Evolutionary conservation across 208 protist genomes (phyloP), one percentile per base, ranked within the genome.

Genomic region (Acanthamoeba castellanii): DNA sequence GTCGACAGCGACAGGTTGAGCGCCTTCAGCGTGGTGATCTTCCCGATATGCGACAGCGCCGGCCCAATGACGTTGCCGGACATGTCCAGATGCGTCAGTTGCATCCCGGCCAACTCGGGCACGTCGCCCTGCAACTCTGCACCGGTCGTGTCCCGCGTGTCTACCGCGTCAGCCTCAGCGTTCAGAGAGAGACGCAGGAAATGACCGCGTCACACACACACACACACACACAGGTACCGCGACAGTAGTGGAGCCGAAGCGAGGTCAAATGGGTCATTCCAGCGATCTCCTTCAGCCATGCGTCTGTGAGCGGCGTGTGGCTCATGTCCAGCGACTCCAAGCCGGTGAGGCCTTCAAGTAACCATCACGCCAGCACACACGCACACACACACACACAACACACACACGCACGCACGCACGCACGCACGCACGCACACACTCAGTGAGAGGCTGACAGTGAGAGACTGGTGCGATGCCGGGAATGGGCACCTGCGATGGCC

Each of bases 261-360:
- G 76, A 85, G 14, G 45, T 27, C 20, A 50, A 34, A 2, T 57
- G 14, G 16, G 76, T 20, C 76, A 34, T 57, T 0, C 30, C 11
- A 14, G 42, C 45, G 45, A 57, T 85, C 18, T 7, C 9, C 8
- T 50, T 57, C 76, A 85, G 13, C 45, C 6, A n/a, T 18, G 52
- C 42, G 47, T 85, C 76, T 6, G 34, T 32, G 76, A 85, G 32
- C 22, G 42, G 27, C 76, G 76, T 85, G 42, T 57, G 18, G 76
- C 76, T 85, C 76, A 85, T 13, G 30, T 85, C 47, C n/a, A 85
- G 42, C 27, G 76, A 59, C 42, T 85, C 47, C 42, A 85, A 25
- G 22, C 45, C 47, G 13, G 34, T 85, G 34, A 85, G 76, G 45
- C 47, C 72, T 82, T 25, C 9, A 82, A 0, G 20, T 42, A 70